phyloP scores from a whole-genome alignment of 208 protist species.

The Trypanosoma congolense region DNA sequence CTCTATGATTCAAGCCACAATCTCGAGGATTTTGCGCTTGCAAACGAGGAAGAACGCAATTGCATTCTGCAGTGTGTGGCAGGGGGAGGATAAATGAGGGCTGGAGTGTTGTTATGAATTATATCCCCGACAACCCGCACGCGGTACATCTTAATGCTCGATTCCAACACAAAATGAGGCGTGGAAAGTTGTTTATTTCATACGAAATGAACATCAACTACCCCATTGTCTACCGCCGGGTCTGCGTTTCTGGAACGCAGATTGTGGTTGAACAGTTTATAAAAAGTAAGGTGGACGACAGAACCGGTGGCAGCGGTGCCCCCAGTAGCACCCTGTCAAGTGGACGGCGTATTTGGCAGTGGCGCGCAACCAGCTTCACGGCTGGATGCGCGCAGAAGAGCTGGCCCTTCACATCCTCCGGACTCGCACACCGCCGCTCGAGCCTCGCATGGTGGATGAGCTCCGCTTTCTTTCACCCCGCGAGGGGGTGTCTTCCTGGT shows the following conservation, averaged over 20 bases:
- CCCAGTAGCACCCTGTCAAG: slow-evolving; percentile 24
- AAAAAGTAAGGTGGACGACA: slow-evolving; percentile 16
- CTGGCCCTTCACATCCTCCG: slow-evolving; percentile 40
- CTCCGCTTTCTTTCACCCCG: slow-evolving; percentile 35
- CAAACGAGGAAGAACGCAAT: neutral
- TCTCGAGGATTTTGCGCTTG: slow-evolving; percentile 18
- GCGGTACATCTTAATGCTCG: slow-evolving; percentile 58
- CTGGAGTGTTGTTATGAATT: slow-evolving; percentile 81
- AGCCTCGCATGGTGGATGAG: slow-evolving; percentile 19
- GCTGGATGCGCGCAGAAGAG: slow-evolving; percentile 67
- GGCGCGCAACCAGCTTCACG: slow-evolving; percentile 52
- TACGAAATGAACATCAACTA: slow-evolving; percentile 76
- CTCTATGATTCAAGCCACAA: slow-evolving; percentile 47
- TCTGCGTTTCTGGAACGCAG: slow-evolving; percentile 66
- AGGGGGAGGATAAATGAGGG: slow-evolving; percentile 71
- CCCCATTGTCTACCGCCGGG: slow-evolving; percentile 57
- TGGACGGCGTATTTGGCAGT: slow-evolving; percentile 49
- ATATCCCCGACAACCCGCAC: slow-evolving; percentile 27
- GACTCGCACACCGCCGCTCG: slow-evolving; percentile 5
- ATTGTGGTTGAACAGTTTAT: slow-evolving; percentile 70
- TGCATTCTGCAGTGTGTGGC: slow-evolving; percentile 45
- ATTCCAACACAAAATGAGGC: slow-evolving; percentile 52
- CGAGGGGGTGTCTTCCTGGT: slow-evolving; percentile 48
- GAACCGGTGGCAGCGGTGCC: slow-evolving; percentile 6
- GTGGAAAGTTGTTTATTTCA: slow-evolving; percentile 59